Percentiles rank a stretch among this genome's conserved stretches.
phyloP scores from a whole-genome alignment of 306 rosid species.

The Quercus dentata region DNA sequence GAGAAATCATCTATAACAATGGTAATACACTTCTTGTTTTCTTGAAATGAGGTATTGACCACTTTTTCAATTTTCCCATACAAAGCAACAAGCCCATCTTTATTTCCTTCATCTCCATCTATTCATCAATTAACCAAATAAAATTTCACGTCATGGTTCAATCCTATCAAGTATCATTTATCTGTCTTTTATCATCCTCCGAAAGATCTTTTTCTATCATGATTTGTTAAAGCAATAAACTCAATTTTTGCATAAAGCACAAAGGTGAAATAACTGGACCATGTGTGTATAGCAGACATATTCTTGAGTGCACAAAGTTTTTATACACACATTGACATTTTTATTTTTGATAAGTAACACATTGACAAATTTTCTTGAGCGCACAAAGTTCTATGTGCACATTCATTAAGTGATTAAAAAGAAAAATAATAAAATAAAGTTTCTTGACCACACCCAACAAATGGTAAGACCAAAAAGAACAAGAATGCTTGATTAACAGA shows the following conservation, averaged over 20 bases:
- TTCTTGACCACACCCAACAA: background rate
- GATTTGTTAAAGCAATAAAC: background rate
- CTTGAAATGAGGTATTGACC: constrained; percentile 41
- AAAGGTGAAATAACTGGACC: background rate
- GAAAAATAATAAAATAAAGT: background rate
- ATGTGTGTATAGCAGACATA: background rate
- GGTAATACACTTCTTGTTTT: constrained; percentile 44
- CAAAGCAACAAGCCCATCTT: constrained; percentile 52
- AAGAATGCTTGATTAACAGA: background rate
- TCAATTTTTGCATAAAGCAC: background rate
- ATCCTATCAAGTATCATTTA: constrained; percentile 1
- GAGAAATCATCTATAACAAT: constrained; percentile 77
- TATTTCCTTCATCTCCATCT: constrained; percentile 45
- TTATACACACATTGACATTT: background rate
- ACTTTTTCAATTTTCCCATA: constrained; percentile 63
- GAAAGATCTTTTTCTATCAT: background rate
- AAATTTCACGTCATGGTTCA: constrained; percentile 6
- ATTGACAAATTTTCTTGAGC: background rate
- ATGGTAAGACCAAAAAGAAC: background rate
- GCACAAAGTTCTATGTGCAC: background rate
- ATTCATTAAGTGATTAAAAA: background rate
- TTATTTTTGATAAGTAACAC: background rate
- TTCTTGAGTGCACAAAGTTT: background rate
- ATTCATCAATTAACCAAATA: constrained; percentile 21
- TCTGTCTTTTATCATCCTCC: background rate